These are phyloP conservation scores for Aspergillus mulundensis DNA, from an alignment of 495 filamentous ascomycete species.

Conservation along the genomic window DNA sequence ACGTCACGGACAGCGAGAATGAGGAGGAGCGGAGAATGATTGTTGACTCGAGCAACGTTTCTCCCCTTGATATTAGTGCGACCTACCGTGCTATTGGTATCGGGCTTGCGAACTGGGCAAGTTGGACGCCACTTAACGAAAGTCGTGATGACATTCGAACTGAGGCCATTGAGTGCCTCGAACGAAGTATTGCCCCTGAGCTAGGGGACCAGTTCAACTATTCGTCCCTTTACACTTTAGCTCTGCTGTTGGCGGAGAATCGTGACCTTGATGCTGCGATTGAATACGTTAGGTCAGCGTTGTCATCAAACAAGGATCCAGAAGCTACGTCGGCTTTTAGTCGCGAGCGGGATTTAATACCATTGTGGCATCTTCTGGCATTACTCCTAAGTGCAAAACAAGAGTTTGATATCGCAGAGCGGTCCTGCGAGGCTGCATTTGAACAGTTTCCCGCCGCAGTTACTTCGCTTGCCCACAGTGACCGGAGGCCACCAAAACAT, in stretches of 20 bases:
- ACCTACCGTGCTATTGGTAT: slow-evolving; percentile 80
- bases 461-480: slow-evolving; percentile 50
- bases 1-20: slow-evolving; percentile 31
- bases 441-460: slow-evolving; percentile 67
- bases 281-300: slow-evolving; percentile 63
- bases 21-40: slow-evolving; percentile 26
- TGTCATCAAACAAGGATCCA: slow-evolving; percentile 37
- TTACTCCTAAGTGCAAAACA: slow-evolving; percentile 81
- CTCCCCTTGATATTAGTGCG: slow-evolving; percentile 53
- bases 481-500: slow-evolving; percentile 29
- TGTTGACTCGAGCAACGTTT: slow-evolving; percentile 35
- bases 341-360: slow-evolving; percentile 39
- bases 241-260: slow-evolving; percentile 73
- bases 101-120: slow-evolving; percentile 79
- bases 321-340: slow-evolving; percentile 25
- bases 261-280: slow-evolving; percentile 73
- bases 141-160: slow-evolving; percentile 63
- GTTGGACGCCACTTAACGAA: slow-evolving; percentile 68
- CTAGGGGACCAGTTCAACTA: slow-evolving; percentile 57
- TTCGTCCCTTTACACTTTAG: slow-evolving; percentile 75
- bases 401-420: slow-evolving; percentile 73
- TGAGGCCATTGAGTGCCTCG: slow-evolving; percentile 68
- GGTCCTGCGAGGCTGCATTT: slow-evolving; percentile 83
- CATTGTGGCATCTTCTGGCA: slow-evolving; percentile 78
- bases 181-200: slow-evolving; percentile 63